Evolutionary conservation across 305 asterid genomes (phyloP), one percentile per base, ranked within the genome.

Genomic region (Fraxinus dipetala): DNA sequence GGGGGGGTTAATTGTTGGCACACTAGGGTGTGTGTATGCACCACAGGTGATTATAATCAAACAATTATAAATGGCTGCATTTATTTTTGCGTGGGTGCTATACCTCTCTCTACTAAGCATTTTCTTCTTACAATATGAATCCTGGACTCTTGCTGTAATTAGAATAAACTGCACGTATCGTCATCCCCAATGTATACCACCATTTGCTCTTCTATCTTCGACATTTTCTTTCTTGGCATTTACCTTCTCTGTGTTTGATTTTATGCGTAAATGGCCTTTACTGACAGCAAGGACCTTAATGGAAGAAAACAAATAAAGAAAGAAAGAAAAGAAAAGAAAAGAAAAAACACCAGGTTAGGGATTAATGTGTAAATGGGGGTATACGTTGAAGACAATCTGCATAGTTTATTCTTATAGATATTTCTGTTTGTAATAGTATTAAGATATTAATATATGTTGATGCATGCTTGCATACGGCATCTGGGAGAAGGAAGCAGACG

Each of bases 11-110:
- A 83, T 95, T 79, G 91, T 91, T 79, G 99, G 97, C 69, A 90
- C 99, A 16, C 90, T 95, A 81, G 97, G 99, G 75, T 92, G 94
- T 84, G 91, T 91, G 77, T 95, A 87, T 84, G 99, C 98, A 45
- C 99, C 99, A 76, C 98, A 95, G 99, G 99, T 94, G 84, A 85
- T 78, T 22, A 40, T 79, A 72, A 82, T 34, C 24, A 11, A 76
- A 79, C 16, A 10, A 8, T 83, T 8, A 13, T 34, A 16, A 28
- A 38, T 80, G 9, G 56, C 78, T 70, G 78, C 79, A 40, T 70
- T 14, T 75, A 11, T 83, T 18, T 82, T 70, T 74, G 75, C 84
- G 45, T 73, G 54, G 54, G 75, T 76, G 65, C 45, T 65, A 38
- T 22, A 24, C 16, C 78, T 79, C 20, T 79, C 28, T 75, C 76